A percentile compares a stretch with the other conserved stretches of the same genome.
Conservation (phyloP, 768 basidiomycete genomes). For the Dioszegia hungarica region DNA sequence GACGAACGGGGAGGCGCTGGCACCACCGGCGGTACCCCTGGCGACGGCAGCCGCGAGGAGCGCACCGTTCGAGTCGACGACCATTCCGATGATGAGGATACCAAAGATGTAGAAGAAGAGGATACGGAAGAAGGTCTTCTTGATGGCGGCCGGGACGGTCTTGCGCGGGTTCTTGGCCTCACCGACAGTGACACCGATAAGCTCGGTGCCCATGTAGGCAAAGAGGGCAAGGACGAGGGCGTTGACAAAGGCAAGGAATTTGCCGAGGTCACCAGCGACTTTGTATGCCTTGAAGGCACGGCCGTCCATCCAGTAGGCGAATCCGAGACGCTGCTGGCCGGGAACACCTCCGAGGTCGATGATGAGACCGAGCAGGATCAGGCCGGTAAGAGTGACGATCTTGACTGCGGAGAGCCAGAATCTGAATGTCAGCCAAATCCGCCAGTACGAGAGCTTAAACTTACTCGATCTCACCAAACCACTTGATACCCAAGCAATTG, state of each 20-base stretch:
- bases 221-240: constrained; percentile 33
- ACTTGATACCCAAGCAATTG: constrained; percentile 39
- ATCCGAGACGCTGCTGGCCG: constrained; percentile 56
- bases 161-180: constrained; percentile 38
- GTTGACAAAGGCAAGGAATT: constrained; percentile 36
- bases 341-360: constrained; percentile 61
- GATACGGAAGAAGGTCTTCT: constrained; percentile 56
- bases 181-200: constrained; percentile 34
- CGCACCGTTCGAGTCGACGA: constrained; percentile 65
- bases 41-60: constrained; percentile 25
- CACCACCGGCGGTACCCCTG: constrained; percentile 32
- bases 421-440: constrained; percentile 4
- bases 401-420: constrained; percentile 43
- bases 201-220: constrained; percentile 33
- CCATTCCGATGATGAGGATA: constrained; percentile 65
- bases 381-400: constrained; percentile 45
- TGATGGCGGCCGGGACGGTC: constrained; percentile 40
- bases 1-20: constrained; percentile 44
- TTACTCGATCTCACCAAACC: constrained; percentile 38
- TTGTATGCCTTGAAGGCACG: constrained; percentile 30
- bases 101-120: constrained; percentile 74
- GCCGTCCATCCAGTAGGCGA: constrained; percentile 48
- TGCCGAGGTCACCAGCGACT: constrained; percentile 24
- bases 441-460: background rate
- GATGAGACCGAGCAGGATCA: constrained; percentile 45